These are phyloP conservation scores for Lactarius deliciosus DNA, from an alignment of 768 basidiomycete genomes.

Conservation along the genomic window DNA sequence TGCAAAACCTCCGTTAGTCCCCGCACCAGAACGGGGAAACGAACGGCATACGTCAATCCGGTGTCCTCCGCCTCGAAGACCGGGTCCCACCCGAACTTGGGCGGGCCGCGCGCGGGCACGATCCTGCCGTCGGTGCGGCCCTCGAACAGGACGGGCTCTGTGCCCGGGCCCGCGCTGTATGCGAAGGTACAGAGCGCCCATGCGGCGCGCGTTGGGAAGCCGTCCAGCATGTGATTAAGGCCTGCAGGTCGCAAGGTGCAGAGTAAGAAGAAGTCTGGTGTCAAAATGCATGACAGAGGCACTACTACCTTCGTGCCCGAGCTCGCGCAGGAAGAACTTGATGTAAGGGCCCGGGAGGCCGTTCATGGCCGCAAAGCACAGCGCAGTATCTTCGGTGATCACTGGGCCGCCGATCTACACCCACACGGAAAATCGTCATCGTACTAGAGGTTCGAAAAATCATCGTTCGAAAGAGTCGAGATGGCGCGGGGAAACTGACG, in stretches of 20 bases:
- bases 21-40: not conserved
- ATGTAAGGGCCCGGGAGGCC: constrained; percentile 97
- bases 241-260: constrained; percentile 40
- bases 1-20: constrained; percentile 30
- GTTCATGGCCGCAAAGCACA: constrained; percentile 84
- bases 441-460: not conserved
- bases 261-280: too few species aligned
- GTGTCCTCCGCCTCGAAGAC: constrained; percentile 77
- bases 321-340: constrained; percentile 80
- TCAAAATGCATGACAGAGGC: too few species aligned
- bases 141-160: constrained; percentile 80
- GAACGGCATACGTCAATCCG: constrained; percentile 65
- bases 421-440: not conserved
- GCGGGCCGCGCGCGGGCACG: constrained; percentile 77
- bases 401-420: constrained; percentile 49
- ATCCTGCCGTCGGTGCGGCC: constrained; percentile 88
- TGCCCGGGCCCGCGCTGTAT: constrained; percentile 80
- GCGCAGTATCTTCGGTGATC: constrained; percentile 91
- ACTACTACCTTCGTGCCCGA: constrained; percentile 83
- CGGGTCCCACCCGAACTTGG: constrained; percentile 89
- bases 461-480: not conserved
- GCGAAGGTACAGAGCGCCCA: constrained; percentile 96
- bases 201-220: constrained; percentile 75
- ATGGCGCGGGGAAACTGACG: constrained; percentile 37
- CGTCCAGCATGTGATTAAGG: constrained; percentile 76